Evolutionary conservation across 2,329 filamentous ascomycete genomes (phyloP).

Genomic region (Ophiocordyceps camponoti-floridani): DNA sequence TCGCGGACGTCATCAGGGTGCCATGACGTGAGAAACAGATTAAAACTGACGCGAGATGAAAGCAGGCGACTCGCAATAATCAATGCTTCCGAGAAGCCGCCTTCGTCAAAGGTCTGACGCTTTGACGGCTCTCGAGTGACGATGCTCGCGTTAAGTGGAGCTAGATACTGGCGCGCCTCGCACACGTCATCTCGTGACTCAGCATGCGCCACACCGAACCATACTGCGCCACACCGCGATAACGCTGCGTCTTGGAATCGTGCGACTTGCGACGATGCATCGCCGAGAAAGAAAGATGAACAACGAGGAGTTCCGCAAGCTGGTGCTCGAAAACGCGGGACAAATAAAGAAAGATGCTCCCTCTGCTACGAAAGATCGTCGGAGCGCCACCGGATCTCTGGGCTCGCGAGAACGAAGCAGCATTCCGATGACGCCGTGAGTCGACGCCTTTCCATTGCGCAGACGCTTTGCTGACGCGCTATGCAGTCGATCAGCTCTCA

Average conservation of each 20-base stretch:
- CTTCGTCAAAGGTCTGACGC: background rate
- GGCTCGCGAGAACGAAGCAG: conserved; percentile 64
- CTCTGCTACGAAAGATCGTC: conserved; percentile 15
- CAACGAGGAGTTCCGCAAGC: conserved; percentile 80
- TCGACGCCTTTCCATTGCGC: conserved; percentile 4
- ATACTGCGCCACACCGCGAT: background rate
- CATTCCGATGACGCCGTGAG: conserved; percentile 89
- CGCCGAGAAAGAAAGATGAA: conserved; percentile 45
- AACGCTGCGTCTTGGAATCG: background rate
- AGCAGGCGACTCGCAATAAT: no score
- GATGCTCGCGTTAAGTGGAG: conserved; percentile 18
- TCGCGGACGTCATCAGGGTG: background rate
- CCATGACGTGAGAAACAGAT: background rate
- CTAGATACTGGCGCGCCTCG: conserved; percentile 6
- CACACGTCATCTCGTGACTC: conserved; percentile 1
- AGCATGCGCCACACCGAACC: background rate
- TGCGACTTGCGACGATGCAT: background rate
- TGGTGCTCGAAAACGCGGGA: conserved; percentile 38
- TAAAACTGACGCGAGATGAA: background rate
- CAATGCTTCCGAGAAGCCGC: background rate
- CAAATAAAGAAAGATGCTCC: conserved; percentile 27
- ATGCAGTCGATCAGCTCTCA: conserved; percentile 42
- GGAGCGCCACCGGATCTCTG: conserved; percentile 28
- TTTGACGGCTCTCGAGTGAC: background rate
- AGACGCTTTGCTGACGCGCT: conserved; percentile 6